Evolutionary conservation across 176 grass and related monocot species (phyloP).

Genomic region (Carex myosuroides): DNA sequence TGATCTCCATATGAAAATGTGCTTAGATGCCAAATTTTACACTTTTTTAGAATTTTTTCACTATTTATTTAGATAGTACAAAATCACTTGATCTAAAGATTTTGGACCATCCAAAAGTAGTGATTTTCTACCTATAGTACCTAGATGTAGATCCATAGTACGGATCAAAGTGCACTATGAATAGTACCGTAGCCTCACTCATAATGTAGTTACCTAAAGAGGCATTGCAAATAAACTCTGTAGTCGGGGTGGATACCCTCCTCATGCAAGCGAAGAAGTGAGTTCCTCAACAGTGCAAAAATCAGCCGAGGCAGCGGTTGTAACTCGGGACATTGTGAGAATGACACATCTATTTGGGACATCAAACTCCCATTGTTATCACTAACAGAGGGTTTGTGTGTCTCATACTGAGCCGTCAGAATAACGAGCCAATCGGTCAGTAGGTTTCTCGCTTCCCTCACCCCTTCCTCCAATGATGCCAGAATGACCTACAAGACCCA

Average conservation of each 20-base stretch:
- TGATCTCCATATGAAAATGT: too few relatives aligned
- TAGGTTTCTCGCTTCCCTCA: constrained; percentile 74
- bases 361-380: constrained; percentile 27
- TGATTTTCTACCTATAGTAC: too few relatives aligned
- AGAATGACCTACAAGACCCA: constrained; percentile 64
- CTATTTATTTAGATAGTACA: too few relatives aligned
- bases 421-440: constrained; percentile 86
- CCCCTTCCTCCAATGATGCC: constrained; percentile 74
- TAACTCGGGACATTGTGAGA: constrained; percentile 74
- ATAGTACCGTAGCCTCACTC: too few relatives aligned
- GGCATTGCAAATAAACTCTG: constrained; percentile 92
- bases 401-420: constrained; percentile 67
- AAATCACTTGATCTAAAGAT: too few relatives aligned
- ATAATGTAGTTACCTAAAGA: constrained; percentile 66
- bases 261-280: constrained; percentile 85
- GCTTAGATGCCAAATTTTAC: too few relatives aligned
- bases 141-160: too few relatives aligned
- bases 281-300: constrained; percentile 80
- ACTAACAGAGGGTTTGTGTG: neutral
- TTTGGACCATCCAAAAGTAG: too few relatives aligned
- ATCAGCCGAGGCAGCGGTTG: constrained; percentile 76
- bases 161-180: too few relatives aligned
- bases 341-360: constrained; percentile 63
- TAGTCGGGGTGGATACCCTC: constrained; percentile 98
- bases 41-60: too few relatives aligned